A percentile compares a stretch with the other conserved stretches of the same genome.
These are phyloP conservation scores for Iris macrosiphon DNA, from an alignment of 106 monocot species.

Conservation along the genomic window DNA sequence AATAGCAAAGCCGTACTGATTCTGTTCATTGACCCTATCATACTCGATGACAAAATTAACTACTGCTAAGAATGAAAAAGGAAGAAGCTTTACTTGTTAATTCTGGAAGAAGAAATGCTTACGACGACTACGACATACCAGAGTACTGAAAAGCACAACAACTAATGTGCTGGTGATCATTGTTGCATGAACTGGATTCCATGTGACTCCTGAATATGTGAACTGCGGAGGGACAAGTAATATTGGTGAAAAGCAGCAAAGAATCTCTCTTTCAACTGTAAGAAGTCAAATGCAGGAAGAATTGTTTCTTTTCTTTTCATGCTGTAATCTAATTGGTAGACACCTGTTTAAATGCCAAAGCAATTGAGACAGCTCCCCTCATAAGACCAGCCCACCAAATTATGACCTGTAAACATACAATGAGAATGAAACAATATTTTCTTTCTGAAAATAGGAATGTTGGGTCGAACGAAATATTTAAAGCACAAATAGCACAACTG, in stretches of 20 bases:
- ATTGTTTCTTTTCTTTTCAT: too few species aligned
- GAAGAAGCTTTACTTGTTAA: not conserved
- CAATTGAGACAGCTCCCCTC: constrained; percentile 89
- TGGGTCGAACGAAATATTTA: not conserved
- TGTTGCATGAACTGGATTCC: constrained; percentile 70
- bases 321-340: too few species aligned
- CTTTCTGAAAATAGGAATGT: not conserved
- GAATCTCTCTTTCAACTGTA: not conserved
- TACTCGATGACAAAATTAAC: too few species aligned
- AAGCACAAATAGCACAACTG: not conserved
- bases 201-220: constrained; percentile 71
- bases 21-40: too few species aligned
- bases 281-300: too few species aligned
- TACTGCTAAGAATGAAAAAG: too few species aligned
- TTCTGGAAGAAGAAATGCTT: not conserved
- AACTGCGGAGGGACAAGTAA: constrained; percentile 32
- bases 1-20: too few species aligned
- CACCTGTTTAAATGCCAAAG: constrained; percentile 83
- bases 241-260: not conserved
- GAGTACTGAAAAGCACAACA: constrained; percentile 78
- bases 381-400: constrained; percentile 97
- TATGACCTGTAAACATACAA: constrained; percentile 29
- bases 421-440: not conserved
- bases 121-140: constrained; percentile 29
- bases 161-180: constrained; percentile 84